These are phyloP conservation scores for Aegilops longissima DNA, from an alignment of 176 grass and related monocot species.

Conservation along the genomic window DNA sequence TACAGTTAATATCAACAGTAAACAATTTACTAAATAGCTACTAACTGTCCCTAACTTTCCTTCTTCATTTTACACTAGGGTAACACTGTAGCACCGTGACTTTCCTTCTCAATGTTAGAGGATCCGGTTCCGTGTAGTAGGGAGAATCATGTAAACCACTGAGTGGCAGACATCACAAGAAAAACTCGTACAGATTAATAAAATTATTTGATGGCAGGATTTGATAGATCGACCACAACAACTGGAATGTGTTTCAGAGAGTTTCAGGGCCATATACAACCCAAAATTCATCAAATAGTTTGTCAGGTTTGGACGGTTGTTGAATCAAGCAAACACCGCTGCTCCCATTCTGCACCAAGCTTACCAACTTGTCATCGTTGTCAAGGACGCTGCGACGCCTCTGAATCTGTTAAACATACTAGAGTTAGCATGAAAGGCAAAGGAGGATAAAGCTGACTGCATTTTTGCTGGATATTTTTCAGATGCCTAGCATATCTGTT, in stretches of 20 bases:
- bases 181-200: too few relatives aligned
- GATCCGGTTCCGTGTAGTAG: too few relatives aligned
- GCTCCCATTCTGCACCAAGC: background rate
- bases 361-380: slow-evolving; percentile 60
- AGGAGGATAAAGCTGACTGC: background rate
- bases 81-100: too few relatives aligned
- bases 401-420: slow-evolving; percentile 64
- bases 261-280: background rate
- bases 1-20: too few relatives aligned
- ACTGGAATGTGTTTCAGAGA: background rate
- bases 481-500: background rate
- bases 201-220: too few relatives aligned
- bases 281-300: background rate
- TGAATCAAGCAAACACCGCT: background rate
- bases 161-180: too few relatives aligned
- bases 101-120: too few relatives aligned
- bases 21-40: too few relatives aligned
- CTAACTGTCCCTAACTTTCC: too few relatives aligned
- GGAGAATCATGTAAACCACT: too few relatives aligned
- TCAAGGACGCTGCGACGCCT: slow-evolving; percentile 79
- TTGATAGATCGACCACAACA: background rate
- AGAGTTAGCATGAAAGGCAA: background rate
- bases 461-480: background rate
- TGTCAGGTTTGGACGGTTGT: background rate
- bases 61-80: too few relatives aligned